These are phyloP conservation scores for Candida sanyiensis DNA, from an alignment of 805 yeast species.

Conservation along the genomic window DNA sequence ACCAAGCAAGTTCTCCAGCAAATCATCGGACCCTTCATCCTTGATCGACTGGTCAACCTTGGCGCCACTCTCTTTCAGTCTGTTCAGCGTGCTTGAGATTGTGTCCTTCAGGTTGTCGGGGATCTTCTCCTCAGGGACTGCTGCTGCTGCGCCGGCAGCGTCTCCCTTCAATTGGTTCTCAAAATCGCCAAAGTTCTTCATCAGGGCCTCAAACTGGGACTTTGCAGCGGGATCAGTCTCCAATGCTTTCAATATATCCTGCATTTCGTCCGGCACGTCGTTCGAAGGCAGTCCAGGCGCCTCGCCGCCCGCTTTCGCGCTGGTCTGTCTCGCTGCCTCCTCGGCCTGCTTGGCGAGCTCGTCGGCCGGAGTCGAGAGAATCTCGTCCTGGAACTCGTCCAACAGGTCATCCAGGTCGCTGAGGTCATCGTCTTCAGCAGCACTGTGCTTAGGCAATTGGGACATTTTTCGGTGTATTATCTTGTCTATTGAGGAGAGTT, in stretches of 20 bases:
- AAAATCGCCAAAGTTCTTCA: constrained; percentile 26
- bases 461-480: constrained; percentile 1
- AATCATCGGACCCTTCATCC: constrained; percentile 46
- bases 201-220: constrained; percentile 42
- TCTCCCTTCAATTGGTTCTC: constrained; percentile 15
- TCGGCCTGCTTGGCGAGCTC: constrained; percentile 13
- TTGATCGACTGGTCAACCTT: constrained; percentile 56
- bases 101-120: constrained; percentile 55
- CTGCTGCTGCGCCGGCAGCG: not conserved
- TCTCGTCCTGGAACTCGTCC: constrained; percentile 77
- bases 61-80: constrained; percentile 73
- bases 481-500: not conserved
- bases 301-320: too few species aligned
- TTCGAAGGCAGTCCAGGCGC: too few species aligned
- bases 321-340: too few species aligned
- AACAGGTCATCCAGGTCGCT: constrained; percentile 79
- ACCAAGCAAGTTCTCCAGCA: constrained; percentile 57
- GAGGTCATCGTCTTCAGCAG: constrained; percentile 38
- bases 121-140: constrained; percentile 4
- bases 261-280: constrained; percentile 23
- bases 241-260: constrained; percentile 22
- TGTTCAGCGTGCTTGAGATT: constrained; percentile 71
- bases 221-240: constrained; percentile 48
- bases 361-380: constrained; percentile 42
- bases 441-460: not conserved